Conservation (phyloP, 1,284 basidiomycete species). For the Leccinum laetum region DNA sequence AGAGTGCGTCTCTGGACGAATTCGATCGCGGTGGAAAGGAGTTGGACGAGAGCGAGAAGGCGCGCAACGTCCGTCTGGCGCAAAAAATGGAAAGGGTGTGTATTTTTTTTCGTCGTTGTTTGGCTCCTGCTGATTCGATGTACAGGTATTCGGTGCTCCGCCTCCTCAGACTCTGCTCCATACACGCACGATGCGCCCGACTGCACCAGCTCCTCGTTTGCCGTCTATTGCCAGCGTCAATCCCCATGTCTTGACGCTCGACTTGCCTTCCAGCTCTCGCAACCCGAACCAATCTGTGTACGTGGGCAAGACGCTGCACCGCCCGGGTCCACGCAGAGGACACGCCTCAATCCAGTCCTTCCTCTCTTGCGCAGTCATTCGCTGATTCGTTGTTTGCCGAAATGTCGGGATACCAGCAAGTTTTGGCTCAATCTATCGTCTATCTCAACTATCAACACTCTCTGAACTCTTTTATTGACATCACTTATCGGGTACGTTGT, state of each 20-base stretch:
- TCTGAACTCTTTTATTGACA: constrained; percentile 71
- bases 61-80: constrained; percentile 73
- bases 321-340: constrained; percentile 39
- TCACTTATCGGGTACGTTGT: constrained; percentile 66
- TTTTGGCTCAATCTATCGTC: constrained; percentile 42
- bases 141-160: constrained; percentile 73
- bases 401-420: constrained; percentile 17
- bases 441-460: constrained; percentile 79
- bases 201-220: constrained; percentile 19
- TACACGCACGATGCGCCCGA: constrained; percentile 43
- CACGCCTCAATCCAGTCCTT: constrained; percentile 21
- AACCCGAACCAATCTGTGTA: constrained; percentile 54
- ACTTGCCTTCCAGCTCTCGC: constrained; percentile 28
- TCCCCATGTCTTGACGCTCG: constrained; percentile 19
- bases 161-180: constrained; percentile 76
- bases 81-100: constrained; percentile 83
- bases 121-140: constrained; percentile 8
- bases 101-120: constrained; percentile 7
- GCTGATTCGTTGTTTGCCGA: constrained; percentile 19
- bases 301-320: constrained; percentile 42
- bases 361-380: constrained; percentile 20
- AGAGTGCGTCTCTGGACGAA: constrained; percentile 45
- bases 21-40: constrained; percentile 67
- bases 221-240: constrained; percentile 20
- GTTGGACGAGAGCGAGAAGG: constrained; percentile 68